Evolutionary conservation across 345 rosid species (phyloP).

Genomic region (Camelina hispida): DNA sequence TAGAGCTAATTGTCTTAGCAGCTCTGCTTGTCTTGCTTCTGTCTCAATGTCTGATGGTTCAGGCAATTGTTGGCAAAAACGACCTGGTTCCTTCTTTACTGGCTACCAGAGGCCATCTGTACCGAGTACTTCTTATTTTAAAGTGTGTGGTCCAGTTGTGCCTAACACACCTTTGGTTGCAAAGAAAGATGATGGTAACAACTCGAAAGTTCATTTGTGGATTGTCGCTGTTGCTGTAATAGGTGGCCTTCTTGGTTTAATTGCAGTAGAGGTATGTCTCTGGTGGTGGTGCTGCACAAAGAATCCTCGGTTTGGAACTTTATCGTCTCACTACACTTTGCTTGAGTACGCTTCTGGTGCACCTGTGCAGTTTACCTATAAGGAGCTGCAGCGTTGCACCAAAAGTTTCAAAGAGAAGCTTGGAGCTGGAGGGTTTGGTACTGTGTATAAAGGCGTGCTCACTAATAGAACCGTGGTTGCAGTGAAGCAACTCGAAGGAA

Average conservation of each 20-base stretch:
- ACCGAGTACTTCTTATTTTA: constrained; percentile 60
- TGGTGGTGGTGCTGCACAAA: constrained; percentile 64
- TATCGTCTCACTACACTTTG: constrained; percentile 54
- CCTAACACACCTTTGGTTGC: constrained; percentile 43
- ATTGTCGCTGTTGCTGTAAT: constrained; percentile 44
- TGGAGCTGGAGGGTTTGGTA: constrained; percentile 72
- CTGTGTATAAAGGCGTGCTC: constrained; percentile 63
- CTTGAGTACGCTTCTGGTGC: constrained; percentile 70
- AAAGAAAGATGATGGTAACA: constrained; percentile 22
- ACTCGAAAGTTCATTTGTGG: constrained; percentile 48
- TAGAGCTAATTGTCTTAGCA: constrained; percentile 52
- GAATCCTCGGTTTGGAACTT: constrained; percentile 45
- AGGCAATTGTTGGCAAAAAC: constrained; percentile 62
- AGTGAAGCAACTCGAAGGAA: constrained; percentile 66
- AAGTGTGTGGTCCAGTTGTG: constrained; percentile 61
- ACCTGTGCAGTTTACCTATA: constrained; percentile 60
- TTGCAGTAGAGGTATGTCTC: constrained; percentile 48
- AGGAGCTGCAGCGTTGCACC: constrained; percentile 58
- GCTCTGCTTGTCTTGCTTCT: constrained; percentile 57
- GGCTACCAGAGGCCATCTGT: constrained; percentile 60
- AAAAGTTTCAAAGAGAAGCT: constrained; percentile 58
- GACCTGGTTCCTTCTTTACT: constrained; percentile 49
- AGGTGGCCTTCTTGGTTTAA: constrained; percentile 44
- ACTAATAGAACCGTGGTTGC: constrained; percentile 54
- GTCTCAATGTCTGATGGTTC: constrained; percentile 64